Evolutionary conservation across 306 rosid species (phyloP).

Genomic region (Vachellia pachyceras): DNA sequence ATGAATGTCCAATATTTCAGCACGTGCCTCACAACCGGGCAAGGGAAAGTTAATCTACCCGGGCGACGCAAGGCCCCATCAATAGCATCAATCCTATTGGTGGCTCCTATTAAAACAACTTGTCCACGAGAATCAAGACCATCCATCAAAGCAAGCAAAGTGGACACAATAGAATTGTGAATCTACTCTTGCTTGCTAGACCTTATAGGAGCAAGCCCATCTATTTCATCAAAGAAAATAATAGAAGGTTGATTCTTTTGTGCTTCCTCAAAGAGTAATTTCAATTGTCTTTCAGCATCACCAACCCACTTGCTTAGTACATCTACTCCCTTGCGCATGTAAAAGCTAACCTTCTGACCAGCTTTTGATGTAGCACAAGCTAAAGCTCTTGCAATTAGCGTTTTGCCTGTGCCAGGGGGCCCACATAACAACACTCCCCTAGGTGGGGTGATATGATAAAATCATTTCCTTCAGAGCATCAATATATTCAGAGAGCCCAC

Average conservation of each 20-base stretch:
- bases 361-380: constrained; percentile 99
- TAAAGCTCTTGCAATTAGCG: constrained; percentile 93
- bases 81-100: constrained; percentile 96
- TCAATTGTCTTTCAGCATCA: constrained; percentile 98
- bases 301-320: constrained; percentile 99
- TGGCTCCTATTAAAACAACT: constrained; percentile 98
- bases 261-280: constrained; percentile 98
- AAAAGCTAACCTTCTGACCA: constrained; percentile 98
- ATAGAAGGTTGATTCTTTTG: constrained; percentile 98
- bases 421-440: constrained; percentile 97
- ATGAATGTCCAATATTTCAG: constrained; percentile 92
- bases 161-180: constrained; percentile 98
- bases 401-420: constrained; percentile 98
- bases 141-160: constrained; percentile 99
- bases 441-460: constrained; percentile 97
- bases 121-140: constrained; percentile 99
- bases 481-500: constrained; percentile 90
- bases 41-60: constrained; percentile 93
- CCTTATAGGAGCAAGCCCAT: constrained; percentile 98
- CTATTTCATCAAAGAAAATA: constrained; percentile 97
- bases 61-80: constrained; percentile 99
- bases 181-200: constrained; percentile 99
- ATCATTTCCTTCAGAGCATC: constrained; percentile 98
- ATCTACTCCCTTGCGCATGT: constrained; percentile 99
- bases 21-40: constrained; percentile 96